Base-by-base conservation (phyloP, 2,329 filamentous ascomycete genomes). In the Delphinella strobiligena region DNA sequence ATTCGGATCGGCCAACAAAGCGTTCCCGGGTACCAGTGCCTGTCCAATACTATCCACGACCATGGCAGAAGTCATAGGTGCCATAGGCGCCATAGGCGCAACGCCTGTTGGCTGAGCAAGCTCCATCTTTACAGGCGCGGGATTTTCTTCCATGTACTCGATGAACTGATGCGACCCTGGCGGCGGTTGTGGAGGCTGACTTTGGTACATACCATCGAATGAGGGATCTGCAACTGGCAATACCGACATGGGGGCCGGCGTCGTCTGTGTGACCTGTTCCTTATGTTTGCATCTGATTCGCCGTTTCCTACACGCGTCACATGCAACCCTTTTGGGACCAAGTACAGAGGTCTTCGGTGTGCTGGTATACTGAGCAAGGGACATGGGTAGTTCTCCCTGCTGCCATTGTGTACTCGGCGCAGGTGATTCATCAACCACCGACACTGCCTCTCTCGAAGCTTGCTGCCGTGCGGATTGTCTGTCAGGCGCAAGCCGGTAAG, bases 211-310 rank as follows among this genome's bases (percentile, higher is more conserved):
- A 7, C 7, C 22, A 27, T 12, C 18, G 17, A 35, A 35, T 10
- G 33, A 19, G 10, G 17, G 8, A 5, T 35, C 33, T 19, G 14
- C 18, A n/a, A 19, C 27, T 9, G 22, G 36, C 27, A 22, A 14
- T 12, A 34, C 18, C 37, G 30, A 18, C 30, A 27, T 27, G 12
- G 22, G 22, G 12, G 22, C 22, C 16, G 40, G 37, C 27, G 27
- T 44, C 19, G 37, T 37, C 12, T 38, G 35, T 8, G 39, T 45
- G 16, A 68, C 63, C 40, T 72, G 64, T 43, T 75, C 72, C 52
- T 77, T 78, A 58, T 79, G 75, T 47, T 75, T 75, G 57, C 75
- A 79, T 42, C 72, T 64, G 44, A 78, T 78, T 37, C 74, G 67
- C 41, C 74, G 68, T 53, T 73, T 74, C 30, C 75, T 66, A 56